Evolutionary conservation across 1,284 basidiomycete species (phyloP).

Genomic region (Marasmius oreades): DNA sequence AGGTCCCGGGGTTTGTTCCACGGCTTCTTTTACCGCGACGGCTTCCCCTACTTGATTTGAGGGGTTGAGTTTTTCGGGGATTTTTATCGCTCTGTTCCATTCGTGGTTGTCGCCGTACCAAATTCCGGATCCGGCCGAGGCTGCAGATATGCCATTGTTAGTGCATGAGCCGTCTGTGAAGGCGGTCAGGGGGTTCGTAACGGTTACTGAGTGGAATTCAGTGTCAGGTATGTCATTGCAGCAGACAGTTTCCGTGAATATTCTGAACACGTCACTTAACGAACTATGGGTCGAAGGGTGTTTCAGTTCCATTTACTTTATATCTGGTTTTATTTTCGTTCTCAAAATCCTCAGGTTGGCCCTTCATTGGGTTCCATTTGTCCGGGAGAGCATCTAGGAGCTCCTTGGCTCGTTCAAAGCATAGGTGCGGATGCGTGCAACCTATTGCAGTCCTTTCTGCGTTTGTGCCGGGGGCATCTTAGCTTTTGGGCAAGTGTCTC

Average conservation of each 20-base stretch:
- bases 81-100: conserved; percentile 14
- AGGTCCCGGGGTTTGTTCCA: neutral
- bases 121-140: conserved; percentile 17
- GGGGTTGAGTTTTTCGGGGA: conserved; percentile 14
- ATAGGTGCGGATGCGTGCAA: conserved; percentile 11
- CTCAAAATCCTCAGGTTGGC: conserved; percentile 6
- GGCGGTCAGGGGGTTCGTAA: neutral
- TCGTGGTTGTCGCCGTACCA: conserved; percentile 13
- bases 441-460: neutral
- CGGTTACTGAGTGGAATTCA: neutral
- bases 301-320: neutral
- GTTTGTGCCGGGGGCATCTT: neutral
- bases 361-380: conserved; percentile 11
- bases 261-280: conserved; percentile 14
- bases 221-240: neutral
- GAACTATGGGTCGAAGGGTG: conserved; percentile 8
- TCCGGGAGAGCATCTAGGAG: conserved; percentile 9
- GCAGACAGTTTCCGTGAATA: conserved; percentile 11
- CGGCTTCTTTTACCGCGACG: conserved; percentile 11
- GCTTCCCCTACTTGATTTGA: conserved; percentile 23
- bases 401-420: conserved; percentile 4
- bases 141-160: conserved; percentile 15
- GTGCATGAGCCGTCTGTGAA: conserved; percentile 22
- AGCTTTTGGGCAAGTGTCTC: conserved; percentile 3
- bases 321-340: conserved; percentile 11